Percentiles rank a stretch among this genome's conserved stretches.
Conservation (phyloP, 352 stramenopile genomes). For the Globisporangium solare region DNA sequence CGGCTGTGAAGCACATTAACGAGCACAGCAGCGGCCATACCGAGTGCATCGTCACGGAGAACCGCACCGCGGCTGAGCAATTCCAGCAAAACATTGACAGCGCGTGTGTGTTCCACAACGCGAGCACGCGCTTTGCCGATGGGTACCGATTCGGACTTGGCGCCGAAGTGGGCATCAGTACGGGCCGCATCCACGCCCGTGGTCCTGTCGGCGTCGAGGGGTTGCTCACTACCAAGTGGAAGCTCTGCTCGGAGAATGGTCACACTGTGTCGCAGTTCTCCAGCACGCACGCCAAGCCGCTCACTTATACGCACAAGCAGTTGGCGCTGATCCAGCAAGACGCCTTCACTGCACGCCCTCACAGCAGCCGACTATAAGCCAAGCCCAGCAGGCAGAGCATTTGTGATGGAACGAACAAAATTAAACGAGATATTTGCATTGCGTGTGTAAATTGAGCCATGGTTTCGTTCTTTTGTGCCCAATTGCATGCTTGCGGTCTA, state of each 20-base stretch:
- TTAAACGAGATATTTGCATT: not conserved
- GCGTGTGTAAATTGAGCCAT: no score
- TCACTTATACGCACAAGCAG: constrained; percentile 80
- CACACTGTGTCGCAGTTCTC: constrained; percentile 78
- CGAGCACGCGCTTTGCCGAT: constrained; percentile 94
- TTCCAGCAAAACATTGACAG: constrained; percentile 91
- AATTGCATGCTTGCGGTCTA: no score
- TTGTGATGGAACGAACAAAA: not conserved
- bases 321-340: constrained; percentile 66
- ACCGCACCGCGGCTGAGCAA: constrained; percentile 60
- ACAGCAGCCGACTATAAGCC: constrained; percentile 42
- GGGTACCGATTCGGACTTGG: constrained; percentile 97
- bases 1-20: constrained; percentile 95
- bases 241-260: constrained; percentile 84
- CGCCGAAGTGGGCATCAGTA: constrained; percentile 97
- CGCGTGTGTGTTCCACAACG: constrained; percentile 98
- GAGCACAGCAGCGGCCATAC: constrained; percentile 95
- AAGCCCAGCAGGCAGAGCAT: not conserved
- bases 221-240: constrained; percentile 98
- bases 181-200: constrained; percentile 95
- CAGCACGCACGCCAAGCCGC: constrained; percentile 26
- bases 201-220: constrained; percentile 96
- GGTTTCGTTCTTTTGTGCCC: no score
- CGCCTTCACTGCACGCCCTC: constrained; percentile 46
- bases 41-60: constrained; percentile 95